Percentiles rank a stretch among this genome's conserved stretches.
Evolutionary conservation across 805 yeast genomes (phyloP).

Genomic region (Yarrowia sp.): DNA sequence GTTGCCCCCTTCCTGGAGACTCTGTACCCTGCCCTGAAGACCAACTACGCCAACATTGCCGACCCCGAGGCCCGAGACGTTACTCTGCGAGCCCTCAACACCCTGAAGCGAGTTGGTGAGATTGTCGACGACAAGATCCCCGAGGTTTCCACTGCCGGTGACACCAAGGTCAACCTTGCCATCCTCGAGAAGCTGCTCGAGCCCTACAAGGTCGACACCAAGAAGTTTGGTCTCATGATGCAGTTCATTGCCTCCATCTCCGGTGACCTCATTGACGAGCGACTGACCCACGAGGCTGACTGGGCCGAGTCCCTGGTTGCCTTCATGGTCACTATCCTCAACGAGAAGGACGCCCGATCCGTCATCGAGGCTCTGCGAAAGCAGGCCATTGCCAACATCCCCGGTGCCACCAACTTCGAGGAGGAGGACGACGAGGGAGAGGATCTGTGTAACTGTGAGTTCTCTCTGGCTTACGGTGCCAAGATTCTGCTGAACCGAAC

Average conservation of each 20-base stretch:
- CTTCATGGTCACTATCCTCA: slow-evolving; percentile 94
- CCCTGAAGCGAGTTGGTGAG: slow-evolving; percentile 98
- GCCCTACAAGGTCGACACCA: slow-evolving; percentile 65
- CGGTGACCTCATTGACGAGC: slow-evolving; percentile 98
- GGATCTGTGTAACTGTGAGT: slow-evolving; percentile 99
- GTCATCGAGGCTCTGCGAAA: slow-evolving; percentile 93
- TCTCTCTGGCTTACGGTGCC: slow-evolving; percentile 99
- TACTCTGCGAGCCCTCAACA: slow-evolving; percentile 94
- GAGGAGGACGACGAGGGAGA: slow-evolving; percentile 99
- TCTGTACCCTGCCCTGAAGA: slow-evolving; percentile 94
- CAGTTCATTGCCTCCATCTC: slow-evolving; percentile 93
- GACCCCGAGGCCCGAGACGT: slow-evolving; percentile 99
- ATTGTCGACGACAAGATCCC: slow-evolving; percentile 91
- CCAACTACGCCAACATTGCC: slow-evolving; percentile 95
- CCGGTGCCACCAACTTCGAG: slow-evolving; percentile 87
- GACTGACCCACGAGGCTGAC: slow-evolving; percentile 87
- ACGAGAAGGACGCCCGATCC: slow-evolving; percentile 89
- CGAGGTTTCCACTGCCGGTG: slow-evolving; percentile 99
- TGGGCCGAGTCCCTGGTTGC: slow-evolving; percentile 92
- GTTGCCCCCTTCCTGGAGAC: slow-evolving; percentile 98
- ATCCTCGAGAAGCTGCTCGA: slow-evolving; percentile 78
- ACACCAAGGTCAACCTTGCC: slow-evolving; percentile 80
- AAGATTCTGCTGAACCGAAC: slow-evolving; percentile 99
- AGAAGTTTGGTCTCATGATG: slow-evolving; percentile 80
- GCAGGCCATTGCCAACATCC: slow-evolving; percentile 97